Percentiles rank a stretch among this genome's conserved stretches.
These are phyloP conservation scores for Peltaster fructicola DNA, from an alignment of 2,329 filamentous ascomycete genomes.

Conservation along the genomic window DNA sequence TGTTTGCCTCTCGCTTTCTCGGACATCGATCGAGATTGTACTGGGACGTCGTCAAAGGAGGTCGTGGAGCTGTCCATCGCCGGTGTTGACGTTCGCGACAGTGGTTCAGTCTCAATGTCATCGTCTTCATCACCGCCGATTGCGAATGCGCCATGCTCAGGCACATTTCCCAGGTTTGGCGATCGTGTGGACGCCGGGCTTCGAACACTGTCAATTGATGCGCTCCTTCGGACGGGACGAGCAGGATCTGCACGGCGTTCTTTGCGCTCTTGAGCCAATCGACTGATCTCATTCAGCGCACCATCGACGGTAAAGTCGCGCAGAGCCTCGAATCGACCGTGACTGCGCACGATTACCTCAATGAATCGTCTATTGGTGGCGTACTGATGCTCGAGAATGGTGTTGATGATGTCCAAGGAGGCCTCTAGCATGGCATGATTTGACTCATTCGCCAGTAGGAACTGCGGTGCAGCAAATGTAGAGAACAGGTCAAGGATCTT, in stretches of 20 bases:
- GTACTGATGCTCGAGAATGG: constrained; percentile 68
- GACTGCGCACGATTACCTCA: constrained; percentile 60
- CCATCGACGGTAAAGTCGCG: constrained; percentile 81
- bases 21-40: constrained; percentile 79
- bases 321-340: constrained; percentile 68
- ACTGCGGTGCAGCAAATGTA: constrained; percentile 85
- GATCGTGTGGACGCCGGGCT: constrained; percentile 43
- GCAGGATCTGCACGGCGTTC: constrained; percentile 12
- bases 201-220: constrained; percentile 48
- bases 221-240: constrained; percentile 30
- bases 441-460: constrained; percentile 77
- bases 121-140: constrained; percentile 79
- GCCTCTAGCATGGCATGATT: constrained; percentile 72
- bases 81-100: constrained; percentile 8
- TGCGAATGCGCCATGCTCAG: constrained; percentile 70
- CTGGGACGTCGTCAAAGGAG: constrained; percentile 56
- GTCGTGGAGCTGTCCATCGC: constrained; percentile 30
- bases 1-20: constrained; percentile 95
- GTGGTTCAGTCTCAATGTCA: constrained; percentile 43
- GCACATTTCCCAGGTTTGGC: constrained; percentile 46
- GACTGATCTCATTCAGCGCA: constrained; percentile 78
- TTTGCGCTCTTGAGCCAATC: constrained; percentile 54
- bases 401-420: constrained; percentile 73
- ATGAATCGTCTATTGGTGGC: constrained; percentile 56
- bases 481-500: constrained; percentile 77